These are phyloP conservation scores for Angomonas deanei DNA, from an alignment of 208 protist species.

Conservation along the genomic window DNA sequence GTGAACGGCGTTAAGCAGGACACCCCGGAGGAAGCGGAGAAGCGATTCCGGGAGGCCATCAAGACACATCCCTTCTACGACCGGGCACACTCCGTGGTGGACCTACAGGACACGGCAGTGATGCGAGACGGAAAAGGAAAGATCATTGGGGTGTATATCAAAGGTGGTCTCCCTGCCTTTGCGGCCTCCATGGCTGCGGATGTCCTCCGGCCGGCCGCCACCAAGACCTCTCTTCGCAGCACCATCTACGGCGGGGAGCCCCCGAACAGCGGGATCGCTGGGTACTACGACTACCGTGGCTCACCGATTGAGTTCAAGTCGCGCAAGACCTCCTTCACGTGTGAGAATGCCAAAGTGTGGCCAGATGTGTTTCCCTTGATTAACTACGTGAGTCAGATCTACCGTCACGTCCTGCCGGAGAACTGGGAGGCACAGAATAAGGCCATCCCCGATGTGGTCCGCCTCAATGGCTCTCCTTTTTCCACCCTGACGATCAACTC, in stretches of 20 bases:
- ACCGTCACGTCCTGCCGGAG: conserved; percentile 53
- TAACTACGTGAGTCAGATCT: conserved; percentile 84
- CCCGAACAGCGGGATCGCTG: conserved; percentile 84
- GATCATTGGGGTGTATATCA: conserved; percentile 58
- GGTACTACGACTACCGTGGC: conserved; percentile 88
- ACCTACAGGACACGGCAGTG: conserved; percentile 55
- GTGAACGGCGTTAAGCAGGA: neutral
- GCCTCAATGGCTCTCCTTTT: conserved; percentile 84
- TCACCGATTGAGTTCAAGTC: conserved; percentile 80
- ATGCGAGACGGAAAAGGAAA: conserved; percentile 65
- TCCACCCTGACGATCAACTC: conserved; percentile 90
- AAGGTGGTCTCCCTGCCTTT: conserved; percentile 54
- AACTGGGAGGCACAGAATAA: conserved; percentile 69
- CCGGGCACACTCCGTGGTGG: conserved; percentile 56
- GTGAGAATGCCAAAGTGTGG: conserved; percentile 62
- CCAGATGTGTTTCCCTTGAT: conserved; percentile 79
- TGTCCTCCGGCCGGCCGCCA: conserved; percentile 64
- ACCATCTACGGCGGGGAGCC: conserved; percentile 76
- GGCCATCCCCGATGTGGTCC: conserved; percentile 83
- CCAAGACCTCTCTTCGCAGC: conserved; percentile 55
- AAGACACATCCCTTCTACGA: conserved; percentile 83
- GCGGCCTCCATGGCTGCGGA: conserved; percentile 54
- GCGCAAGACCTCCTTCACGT: conserved; percentile 85
- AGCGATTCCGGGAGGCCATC: conserved; percentile 51
- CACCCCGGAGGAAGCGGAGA: conserved; percentile 30